Conservation (phyloP, 2,329 filamentous ascomycete species). For the Alternaria gansuensis region DNA sequence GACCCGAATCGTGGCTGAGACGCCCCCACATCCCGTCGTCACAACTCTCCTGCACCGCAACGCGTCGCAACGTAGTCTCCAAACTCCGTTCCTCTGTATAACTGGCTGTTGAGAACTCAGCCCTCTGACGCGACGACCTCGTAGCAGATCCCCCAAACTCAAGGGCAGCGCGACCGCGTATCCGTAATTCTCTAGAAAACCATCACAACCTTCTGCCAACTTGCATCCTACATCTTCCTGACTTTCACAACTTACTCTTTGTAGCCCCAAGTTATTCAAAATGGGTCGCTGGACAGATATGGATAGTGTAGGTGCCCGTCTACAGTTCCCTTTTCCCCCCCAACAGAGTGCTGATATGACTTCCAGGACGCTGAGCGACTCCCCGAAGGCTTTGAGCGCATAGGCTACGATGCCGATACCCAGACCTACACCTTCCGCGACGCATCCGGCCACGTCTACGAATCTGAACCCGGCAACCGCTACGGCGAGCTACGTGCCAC, state of each 20-base stretch:
- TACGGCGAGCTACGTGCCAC: constrained; percentile 57
- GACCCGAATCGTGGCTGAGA: neutral
- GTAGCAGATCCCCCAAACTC: neutral
- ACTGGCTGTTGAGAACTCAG: neutral
- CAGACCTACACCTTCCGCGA: constrained; percentile 64
- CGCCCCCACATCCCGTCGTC: constrained; percentile 4
- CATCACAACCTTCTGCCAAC: neutral
- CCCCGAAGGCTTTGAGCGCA: constrained; percentile 63
- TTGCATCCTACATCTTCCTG: neutral
- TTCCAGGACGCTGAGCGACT: constrained; percentile 61
- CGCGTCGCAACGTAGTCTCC: neutral
- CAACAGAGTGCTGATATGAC: neutral
- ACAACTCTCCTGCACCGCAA: neutral
- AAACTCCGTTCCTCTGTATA: neutral
- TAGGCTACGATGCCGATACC: constrained; percentile 66
- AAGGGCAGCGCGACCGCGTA: neutral
- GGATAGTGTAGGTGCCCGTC: constrained; percentile 29
- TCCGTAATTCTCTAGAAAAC: neutral
- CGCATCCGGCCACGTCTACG: constrained; percentile 59
- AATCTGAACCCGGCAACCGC: constrained; percentile 60
- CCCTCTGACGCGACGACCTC: neutral
- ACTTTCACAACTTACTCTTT: constrained; percentile 7
- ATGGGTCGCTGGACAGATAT: constrained; percentile 41
- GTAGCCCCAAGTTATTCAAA: constrained; percentile 16
- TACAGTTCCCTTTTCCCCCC: neutral